Conservation (phyloP, 2,329 filamentous ascomycete species). For the Phyllosticta capitalensis region DNA sequence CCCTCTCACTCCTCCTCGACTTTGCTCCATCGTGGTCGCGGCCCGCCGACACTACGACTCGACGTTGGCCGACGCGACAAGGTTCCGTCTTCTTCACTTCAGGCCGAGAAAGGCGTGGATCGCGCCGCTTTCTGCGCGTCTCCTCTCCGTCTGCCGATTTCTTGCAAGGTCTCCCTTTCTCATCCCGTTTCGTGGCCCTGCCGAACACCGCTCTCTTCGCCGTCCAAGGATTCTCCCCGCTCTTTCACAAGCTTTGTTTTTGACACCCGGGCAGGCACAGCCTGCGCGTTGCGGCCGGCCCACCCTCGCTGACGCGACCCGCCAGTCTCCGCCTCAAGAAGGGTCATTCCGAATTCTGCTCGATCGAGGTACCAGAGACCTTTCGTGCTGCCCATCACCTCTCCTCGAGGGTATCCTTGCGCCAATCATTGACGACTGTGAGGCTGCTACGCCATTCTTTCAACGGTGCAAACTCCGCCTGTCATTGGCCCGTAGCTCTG, state of each 20-base stretch:
- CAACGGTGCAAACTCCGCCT: conserved; percentile 15
- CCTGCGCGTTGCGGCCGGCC: conserved; percentile 21
- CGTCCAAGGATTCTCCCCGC: conserved; percentile 25
- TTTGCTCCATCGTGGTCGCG: not conserved
- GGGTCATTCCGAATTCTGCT: conserved; percentile 22
- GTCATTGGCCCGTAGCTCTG: conserved; percentile 25
- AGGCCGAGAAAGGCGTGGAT: conserved; percentile 9
- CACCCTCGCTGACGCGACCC: conserved; percentile 17
- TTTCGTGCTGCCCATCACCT: conserved; percentile 25
- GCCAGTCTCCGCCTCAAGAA: conserved; percentile 27
- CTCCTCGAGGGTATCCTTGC: conserved; percentile 30
- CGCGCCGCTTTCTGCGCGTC: conserved; percentile 6
- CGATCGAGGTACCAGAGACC: conserved; percentile 12
- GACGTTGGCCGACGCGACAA: conserved; percentile 10
- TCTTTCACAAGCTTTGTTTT: conserved; percentile 22
- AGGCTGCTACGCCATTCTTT: conserved; percentile 27
- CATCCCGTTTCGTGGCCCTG: conserved; percentile 11
- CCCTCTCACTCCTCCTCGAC: not conserved
- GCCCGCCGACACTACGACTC: conserved; percentile 6
- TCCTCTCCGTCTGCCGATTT: conserved; percentile 8
- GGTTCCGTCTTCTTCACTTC: conserved; percentile 9
- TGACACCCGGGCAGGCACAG: conserved; percentile 16
- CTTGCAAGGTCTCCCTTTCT: conserved; percentile 11
- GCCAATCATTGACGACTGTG: conserved; percentile 21
- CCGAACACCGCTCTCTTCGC: conserved; percentile 24